A percentile compares a stretch with the other conserved stretches of the same genome.
Evolutionary conservation across 345 rosid genomes (phyloP).

Genomic region (Microcos paniculata): DNA sequence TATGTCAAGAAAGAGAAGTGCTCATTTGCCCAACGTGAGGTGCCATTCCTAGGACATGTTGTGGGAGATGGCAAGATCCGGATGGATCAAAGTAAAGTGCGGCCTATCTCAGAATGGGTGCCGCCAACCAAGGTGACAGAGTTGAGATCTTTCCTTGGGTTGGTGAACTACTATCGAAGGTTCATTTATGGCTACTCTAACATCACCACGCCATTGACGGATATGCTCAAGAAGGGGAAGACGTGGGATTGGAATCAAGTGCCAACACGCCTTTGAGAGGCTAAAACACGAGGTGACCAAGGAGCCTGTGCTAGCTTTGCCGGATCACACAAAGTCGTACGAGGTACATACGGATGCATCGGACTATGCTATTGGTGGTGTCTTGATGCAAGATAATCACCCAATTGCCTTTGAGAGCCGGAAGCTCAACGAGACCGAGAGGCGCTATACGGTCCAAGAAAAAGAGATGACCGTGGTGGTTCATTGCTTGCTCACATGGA

Average conservation of each 20-base stretch:
- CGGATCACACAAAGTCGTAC: not conserved
- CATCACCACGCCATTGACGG: rapidly evolving
- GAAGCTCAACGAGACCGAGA: not conserved
- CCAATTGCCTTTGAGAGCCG: not conserved
- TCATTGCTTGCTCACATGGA: not conserved
- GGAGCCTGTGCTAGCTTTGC: not conserved
- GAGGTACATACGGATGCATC: not conserved
- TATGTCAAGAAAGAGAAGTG: not conserved
- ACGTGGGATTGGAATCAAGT: not conserved
- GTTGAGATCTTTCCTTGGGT: not conserved
- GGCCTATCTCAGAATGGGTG: not conserved
- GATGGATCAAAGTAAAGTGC: not conserved
- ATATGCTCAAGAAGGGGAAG: not conserved
- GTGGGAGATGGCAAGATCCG: not conserved
- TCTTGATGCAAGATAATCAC: not conserved
- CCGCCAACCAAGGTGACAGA: not conserved
- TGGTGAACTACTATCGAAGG: not conserved
- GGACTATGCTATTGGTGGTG: not conserved
- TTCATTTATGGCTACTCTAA: not conserved
- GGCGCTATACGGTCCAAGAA: not conserved
- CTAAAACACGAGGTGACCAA: not conserved
- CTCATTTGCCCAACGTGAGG: not conserved
- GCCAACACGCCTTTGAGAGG: not conserved
- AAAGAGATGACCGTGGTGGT: not conserved
- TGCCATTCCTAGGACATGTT: not conserved